Percentiles rank a stretch among this genome's conserved stretches.
phyloP scores from a whole-genome alignment of 805 yeast species.

The Limtongozyma cylindracea region DNA sequence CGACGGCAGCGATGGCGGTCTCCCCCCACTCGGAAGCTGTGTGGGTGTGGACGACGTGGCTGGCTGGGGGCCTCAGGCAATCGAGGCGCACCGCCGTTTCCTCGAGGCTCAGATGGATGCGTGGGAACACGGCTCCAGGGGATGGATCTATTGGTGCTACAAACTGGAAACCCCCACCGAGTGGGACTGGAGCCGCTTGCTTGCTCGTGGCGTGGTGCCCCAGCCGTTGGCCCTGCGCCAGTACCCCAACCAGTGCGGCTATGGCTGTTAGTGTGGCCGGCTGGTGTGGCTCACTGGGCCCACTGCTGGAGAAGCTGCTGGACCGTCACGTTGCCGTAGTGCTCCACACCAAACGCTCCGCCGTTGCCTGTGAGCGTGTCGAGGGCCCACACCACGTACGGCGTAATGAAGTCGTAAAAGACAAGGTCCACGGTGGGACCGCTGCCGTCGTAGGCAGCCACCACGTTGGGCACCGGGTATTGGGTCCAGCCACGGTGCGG shows the following conservation, averaged over 20 bases:
- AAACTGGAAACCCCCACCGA: slow-evolving; percentile 41
- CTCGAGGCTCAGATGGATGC: slow-evolving; percentile 37
- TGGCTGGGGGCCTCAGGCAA: slow-evolving; percentile 15
- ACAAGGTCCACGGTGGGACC: slow-evolving; percentile 32
- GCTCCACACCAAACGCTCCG: too few species aligned
- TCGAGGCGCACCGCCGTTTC: slow-evolving; percentile 19
- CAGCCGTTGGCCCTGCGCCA: slow-evolving; percentile 16
- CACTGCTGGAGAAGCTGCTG: too few species aligned
- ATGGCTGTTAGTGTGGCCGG: too few species aligned
- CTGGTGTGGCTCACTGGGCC: too few species aligned
- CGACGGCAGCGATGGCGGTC: background rate
- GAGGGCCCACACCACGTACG: slow-evolving; percentile 10
- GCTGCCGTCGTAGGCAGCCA: slow-evolving; percentile 20
- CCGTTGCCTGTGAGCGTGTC: too few species aligned
- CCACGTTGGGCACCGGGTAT: slow-evolving; percentile 57
- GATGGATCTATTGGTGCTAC: slow-evolving; percentile 54
- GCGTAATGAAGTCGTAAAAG: slow-evolving; percentile 47
- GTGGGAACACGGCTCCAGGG: slow-evolving; percentile 16
- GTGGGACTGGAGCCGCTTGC: slow-evolving; percentile 35
- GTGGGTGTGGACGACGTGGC: slow-evolving; percentile 9
- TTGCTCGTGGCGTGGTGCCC: slow-evolving; percentile 27
- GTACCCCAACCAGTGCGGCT: too few species aligned
- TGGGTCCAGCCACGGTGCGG: slow-evolving; percentile 33
- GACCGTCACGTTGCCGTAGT: too few species aligned
- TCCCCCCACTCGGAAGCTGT: slow-evolving; percentile 15